Evolutionary conservation across 192 early-diverging fungal species (phyloP).

Genomic region (Backusella westeae): DNA sequence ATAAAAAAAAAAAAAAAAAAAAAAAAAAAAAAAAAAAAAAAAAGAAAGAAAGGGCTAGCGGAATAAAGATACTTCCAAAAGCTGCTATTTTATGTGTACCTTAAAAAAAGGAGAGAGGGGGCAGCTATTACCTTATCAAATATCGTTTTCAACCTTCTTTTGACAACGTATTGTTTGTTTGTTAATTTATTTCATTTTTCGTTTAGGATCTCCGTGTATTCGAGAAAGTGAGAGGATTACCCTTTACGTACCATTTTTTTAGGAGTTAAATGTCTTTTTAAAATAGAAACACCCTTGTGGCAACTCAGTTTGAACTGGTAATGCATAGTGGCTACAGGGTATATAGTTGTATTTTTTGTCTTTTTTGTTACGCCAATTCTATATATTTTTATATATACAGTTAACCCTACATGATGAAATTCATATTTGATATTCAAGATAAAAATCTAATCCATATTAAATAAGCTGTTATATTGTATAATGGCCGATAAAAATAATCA

Average conservation of each 20-base stretch:
- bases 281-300: background rate
- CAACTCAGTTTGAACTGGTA: background rate
- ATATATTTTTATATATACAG: background rate
- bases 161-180: background rate
- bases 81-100: background rate
- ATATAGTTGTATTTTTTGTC: background rate
- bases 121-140: background rate
- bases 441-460: background rate
- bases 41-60: background rate
- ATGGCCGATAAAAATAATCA: background rate
- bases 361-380: background rate
- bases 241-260: background rate
- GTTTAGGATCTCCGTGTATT: background rate
- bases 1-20: background rate
- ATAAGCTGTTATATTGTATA: background rate
- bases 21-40: too few species aligned
- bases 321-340: background rate
- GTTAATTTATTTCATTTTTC: background rate
- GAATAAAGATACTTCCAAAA: background rate
- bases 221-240: background rate
- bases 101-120: background rate
- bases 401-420: background rate
- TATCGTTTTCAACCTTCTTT: background rate
- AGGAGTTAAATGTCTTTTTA: background rate
- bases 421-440: background rate